These are phyloP conservation scores for Peribolospora baueri DNA, from an alignment of 768 basidiomycete species.

Conservation along the genomic window DNA sequence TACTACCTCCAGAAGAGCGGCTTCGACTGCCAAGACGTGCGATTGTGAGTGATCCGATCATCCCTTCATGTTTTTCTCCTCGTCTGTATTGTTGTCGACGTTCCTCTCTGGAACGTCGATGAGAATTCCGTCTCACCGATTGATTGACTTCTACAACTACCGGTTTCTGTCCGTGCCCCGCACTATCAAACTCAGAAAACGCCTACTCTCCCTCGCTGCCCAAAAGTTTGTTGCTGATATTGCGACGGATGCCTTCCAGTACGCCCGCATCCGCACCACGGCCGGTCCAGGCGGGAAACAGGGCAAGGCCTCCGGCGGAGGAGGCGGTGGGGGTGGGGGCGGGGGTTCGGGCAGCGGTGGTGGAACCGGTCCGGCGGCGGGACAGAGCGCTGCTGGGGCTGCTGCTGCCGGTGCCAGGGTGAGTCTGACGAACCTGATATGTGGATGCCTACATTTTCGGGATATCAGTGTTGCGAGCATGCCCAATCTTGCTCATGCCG, in stretches of 20 bases:
- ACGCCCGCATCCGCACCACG: constrained; percentile 83
- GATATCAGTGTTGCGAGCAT: background rate
- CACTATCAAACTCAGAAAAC: constrained; percentile 34
- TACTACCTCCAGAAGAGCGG: constrained; percentile 90
- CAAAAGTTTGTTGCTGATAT: constrained; percentile 97
- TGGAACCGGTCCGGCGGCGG: constrained; percentile 1
- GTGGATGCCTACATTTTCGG: background rate
- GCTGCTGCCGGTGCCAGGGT: constrained; percentile 31
- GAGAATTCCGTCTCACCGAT: no score
- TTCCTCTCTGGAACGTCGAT: background rate
- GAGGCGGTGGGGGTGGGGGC: constrained; percentile 22
- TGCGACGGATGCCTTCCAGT: constrained; percentile 86
- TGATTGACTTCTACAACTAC: background rate
- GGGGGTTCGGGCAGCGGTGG: background rate
- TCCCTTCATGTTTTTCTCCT: background rate
- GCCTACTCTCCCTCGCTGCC: constrained; percentile 76
- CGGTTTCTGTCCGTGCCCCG: background rate
- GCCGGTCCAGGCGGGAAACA: constrained; percentile 41
- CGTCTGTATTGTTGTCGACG: background rate
- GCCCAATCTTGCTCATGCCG: background rate
- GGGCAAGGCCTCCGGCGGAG: constrained; percentile 32
- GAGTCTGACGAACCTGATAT: constrained; percentile 8
- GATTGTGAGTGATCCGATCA: constrained; percentile 35
- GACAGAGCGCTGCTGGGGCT: constrained; percentile 9
- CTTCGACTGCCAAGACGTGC: constrained; percentile 81